Conservation (phyloP, 2,329 filamentous ascomycete genomes). For the Chrysosphaeria jannelii region DNA sequence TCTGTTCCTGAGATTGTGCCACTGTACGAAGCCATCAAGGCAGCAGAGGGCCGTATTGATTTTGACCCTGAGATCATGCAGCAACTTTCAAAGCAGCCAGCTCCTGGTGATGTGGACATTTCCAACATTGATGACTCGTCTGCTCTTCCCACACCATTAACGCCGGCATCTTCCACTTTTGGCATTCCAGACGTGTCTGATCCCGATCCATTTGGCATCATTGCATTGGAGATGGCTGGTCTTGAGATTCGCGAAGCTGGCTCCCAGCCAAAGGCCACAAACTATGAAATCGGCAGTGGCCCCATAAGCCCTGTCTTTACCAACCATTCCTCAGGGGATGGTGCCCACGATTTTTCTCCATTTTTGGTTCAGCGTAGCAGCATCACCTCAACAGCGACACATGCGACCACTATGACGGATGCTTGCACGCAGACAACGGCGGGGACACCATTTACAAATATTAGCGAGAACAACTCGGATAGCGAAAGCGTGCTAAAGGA, state of each 20-base stretch:
- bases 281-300: slow-evolving; percentile 53
- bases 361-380: slow-evolving; percentile 47
- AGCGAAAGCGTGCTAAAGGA: too few species aligned
- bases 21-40: slow-evolving; percentile 58
- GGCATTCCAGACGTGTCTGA: slow-evolving; percentile 55
- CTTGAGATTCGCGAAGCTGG: slow-evolving; percentile 80
- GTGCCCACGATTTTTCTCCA: slow-evolving; percentile 15
- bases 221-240: slow-evolving; percentile 71
- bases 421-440: slow-evolving; percentile 33
- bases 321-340: slow-evolving; percentile 40
- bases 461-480: slow-evolving; percentile 18
- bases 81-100: slow-evolving; percentile 28
- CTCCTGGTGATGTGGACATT: slow-evolving; percentile 43
- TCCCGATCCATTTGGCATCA: slow-evolving; percentile 72
- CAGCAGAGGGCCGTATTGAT: slow-evolving; percentile 56
- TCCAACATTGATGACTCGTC: slow-evolving; percentile 16
- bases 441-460: slow-evolving; percentile 21
- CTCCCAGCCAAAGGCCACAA: slow-evolving; percentile 42
- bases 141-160: slow-evolving; percentile 7
- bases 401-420: slow-evolving; percentile 39
- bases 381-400: slow-evolving; percentile 41
- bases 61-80: slow-evolving; percentile 39
- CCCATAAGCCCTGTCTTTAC: slow-evolving; percentile 47
- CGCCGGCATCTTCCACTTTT: slow-evolving; percentile 16
- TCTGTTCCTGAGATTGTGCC: slow-evolving; percentile 22